phyloP scores from a whole-genome alignment of 106 monocot species.

The Dioscorea zingiberensis region DNA sequence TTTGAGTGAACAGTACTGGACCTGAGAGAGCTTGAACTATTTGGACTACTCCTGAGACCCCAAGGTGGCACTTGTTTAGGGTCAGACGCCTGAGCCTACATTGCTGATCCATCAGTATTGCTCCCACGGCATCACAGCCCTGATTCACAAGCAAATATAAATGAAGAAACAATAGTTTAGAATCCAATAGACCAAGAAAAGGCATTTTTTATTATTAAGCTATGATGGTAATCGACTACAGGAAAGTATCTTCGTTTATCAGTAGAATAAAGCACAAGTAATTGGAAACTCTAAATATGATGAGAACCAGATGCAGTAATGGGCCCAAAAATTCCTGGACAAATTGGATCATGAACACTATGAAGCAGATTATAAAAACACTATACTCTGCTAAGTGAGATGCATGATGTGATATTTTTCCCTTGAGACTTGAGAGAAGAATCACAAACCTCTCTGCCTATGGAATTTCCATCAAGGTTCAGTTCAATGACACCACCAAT shows the following conservation, averaged over 20 bases:
- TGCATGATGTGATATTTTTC: not conserved
- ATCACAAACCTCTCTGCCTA: slow-evolving; percentile 57
- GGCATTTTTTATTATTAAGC: not conserved
- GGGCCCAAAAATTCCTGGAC: not conserved
- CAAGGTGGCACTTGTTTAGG: slow-evolving; percentile 64
- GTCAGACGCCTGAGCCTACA: slow-evolving; percentile 58
- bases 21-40: slow-evolving; percentile 64
- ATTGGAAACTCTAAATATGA: no score
- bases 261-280: no score
- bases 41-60: slow-evolving; percentile 48
- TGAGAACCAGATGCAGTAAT: no score
- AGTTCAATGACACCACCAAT: slow-evolving; percentile 47
- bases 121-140: slow-evolving; percentile 42
- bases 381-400: no score
- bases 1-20: slow-evolving; percentile 11
- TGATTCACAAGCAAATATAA: slow-evolving; percentile 8
- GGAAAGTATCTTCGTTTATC: no score
- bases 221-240: no score
- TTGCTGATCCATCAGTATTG: slow-evolving; percentile 39
- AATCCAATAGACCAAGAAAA: not conserved
- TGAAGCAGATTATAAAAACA: no score
- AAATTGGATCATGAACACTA: not conserved
- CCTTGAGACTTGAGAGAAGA: not conserved
- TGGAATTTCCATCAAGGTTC: slow-evolving; percentile 71
- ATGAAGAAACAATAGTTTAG: not conserved